Percentiles rank a stretch among this genome's conserved stretches.
Evolutionary conservation across 1,284 basidiomycete genomes (phyloP).

Genomic region (Ganoderma leucocontextum): DNA sequence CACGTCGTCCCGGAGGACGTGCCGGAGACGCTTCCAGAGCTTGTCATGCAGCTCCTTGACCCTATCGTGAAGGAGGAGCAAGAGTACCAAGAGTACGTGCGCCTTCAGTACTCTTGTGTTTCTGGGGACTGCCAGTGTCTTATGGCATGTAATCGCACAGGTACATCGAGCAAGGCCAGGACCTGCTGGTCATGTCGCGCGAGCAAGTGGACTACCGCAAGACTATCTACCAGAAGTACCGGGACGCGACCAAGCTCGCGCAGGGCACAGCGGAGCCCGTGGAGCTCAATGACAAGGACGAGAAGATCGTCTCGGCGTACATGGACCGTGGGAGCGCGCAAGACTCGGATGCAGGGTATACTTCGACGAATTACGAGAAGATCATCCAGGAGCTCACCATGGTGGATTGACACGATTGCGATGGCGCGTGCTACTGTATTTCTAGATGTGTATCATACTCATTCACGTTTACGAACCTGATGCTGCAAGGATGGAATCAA

Average conservation of each 20-base stretch:
- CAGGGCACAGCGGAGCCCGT: constrained; percentile 48
- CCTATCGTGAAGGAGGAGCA: constrained; percentile 74
- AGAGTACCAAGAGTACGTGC: constrained; percentile 82
- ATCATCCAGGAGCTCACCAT: constrained; percentile 37
- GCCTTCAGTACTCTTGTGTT: constrained; percentile 8
- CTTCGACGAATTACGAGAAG: constrained; percentile 50
- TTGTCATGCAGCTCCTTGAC: constrained; percentile 70
- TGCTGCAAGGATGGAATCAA: background rate
- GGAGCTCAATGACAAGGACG: constrained; percentile 48
- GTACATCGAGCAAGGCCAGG: constrained; percentile 77
- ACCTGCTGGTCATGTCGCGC: constrained; percentile 55
- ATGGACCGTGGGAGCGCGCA: constrained; percentile 48
- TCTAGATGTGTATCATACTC: background rate
- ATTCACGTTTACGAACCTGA: background rate
- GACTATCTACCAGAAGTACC: constrained; percentile 53
- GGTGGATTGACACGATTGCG: constrained; percentile 25
- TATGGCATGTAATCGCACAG: constrained; percentile 42
- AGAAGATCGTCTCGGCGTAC: constrained; percentile 47
- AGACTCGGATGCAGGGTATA: constrained; percentile 41
- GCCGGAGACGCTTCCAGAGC: constrained; percentile 66
- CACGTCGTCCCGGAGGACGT: constrained; percentile 44
- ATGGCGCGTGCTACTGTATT: background rate
- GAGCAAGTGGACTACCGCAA: constrained; percentile 61
- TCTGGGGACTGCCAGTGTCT: constrained; percentile 7
- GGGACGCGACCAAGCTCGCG: constrained; percentile 58